These are phyloP conservation scores for Podospora pseudoanserina DNA, from an alignment of 495 filamentous ascomycete species.

Conservation along the genomic window DNA sequence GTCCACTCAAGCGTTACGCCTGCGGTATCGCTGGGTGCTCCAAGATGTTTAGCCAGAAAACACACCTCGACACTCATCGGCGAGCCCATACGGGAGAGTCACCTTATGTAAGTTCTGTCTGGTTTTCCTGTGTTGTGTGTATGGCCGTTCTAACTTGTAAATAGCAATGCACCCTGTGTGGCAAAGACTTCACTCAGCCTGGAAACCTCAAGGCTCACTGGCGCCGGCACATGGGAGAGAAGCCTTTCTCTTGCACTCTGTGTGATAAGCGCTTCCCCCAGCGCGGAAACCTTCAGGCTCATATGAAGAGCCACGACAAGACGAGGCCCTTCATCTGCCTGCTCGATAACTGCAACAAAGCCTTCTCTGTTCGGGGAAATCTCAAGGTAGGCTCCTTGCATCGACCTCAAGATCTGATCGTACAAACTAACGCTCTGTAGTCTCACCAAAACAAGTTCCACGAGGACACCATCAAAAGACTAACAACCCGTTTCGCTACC, in stretches of 20 bases:
- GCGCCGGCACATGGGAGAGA: conserved; percentile 60
- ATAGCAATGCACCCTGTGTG: conserved; percentile 56
- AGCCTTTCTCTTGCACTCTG: conserved; percentile 75
- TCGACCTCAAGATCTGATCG: not conserved
- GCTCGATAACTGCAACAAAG: conserved; percentile 76
- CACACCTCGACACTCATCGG: conserved; percentile 87
- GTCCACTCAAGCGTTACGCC: conserved; percentile 57
- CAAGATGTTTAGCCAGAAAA: conserved; percentile 88
- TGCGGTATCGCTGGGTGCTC: conserved; percentile 73
- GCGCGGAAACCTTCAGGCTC: conserved; percentile 81
- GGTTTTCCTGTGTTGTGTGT: not conserved
- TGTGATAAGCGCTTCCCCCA: conserved; percentile 89
- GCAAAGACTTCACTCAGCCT: conserved; percentile 82
- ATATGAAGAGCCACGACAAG: conserved; percentile 75
- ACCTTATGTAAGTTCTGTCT: conserved; percentile 66
- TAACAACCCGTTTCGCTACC: conserved; percentile 70
- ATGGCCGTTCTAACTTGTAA: conserved; percentile 10
- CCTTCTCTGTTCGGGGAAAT: conserved; percentile 86
- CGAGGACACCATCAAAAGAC: conserved; percentile 60
- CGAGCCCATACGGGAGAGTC: conserved; percentile 87
- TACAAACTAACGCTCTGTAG: conserved; percentile 41
- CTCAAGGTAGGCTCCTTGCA: conserved; percentile 59
- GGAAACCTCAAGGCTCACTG: conserved; percentile 74
- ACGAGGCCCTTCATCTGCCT: conserved; percentile 77
- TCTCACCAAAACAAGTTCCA: conserved; percentile 96